Conservation (phyloP, 164 flowering plant species). For the Annona cherimola region DNA sequence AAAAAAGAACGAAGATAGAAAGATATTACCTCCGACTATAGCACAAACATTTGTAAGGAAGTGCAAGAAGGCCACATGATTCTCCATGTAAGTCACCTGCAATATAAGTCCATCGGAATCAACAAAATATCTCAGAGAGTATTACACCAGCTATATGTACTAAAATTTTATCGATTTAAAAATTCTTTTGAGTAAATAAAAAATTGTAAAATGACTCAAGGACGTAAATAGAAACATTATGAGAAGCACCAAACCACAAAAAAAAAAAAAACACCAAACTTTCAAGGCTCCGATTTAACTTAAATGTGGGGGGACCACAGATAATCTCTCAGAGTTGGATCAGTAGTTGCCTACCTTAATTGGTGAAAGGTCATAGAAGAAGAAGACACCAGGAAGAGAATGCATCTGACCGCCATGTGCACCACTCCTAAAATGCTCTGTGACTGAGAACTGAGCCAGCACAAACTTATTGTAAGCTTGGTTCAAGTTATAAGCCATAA, state of each 20-base stretch:
- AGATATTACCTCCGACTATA: constrained; percentile 57
- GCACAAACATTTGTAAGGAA: constrained; percentile 69
- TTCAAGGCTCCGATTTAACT: not conserved
- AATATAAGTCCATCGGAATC: not conserved
- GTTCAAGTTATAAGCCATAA: not conserved
- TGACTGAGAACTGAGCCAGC: constrained; percentile 58
- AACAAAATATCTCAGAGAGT: not conserved
- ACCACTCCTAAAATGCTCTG: constrained; percentile 55
- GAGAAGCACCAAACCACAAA: not conserved
- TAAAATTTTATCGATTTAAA: not conserved
- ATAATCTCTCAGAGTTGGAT: not conserved
- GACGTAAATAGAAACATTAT: not conserved
- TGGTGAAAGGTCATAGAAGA: constrained; percentile 71
- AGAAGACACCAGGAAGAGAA: constrained; percentile 60
- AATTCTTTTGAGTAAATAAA: not conserved
- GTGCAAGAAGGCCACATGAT: constrained; percentile 49
- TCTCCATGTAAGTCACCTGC: constrained; percentile 59
- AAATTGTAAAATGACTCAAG: not conserved
- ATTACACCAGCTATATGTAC: not conserved
- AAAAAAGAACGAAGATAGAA: not conserved
- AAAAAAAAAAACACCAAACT: not conserved
- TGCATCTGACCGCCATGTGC: constrained; percentile 30
- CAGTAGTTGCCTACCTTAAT: constrained; percentile 42
- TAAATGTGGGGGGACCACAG: not conserved
- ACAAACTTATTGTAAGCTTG: not conserved